These are phyloP conservation scores for Solanum chilense DNA, from an alignment of 257 asterid genomes.

Conservation along the genomic window DNA sequence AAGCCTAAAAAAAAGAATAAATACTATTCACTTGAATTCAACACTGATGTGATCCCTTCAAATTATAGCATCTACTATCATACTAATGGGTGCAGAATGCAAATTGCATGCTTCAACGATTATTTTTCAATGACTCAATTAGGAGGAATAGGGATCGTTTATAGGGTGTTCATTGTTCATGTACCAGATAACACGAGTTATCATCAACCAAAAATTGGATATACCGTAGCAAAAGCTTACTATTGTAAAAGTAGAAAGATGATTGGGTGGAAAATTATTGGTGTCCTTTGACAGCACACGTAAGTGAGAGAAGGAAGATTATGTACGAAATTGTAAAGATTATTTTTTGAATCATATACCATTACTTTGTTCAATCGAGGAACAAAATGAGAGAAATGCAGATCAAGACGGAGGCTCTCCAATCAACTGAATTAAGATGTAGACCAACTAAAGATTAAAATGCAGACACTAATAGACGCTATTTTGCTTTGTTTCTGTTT, in stretches of 20 bases:
- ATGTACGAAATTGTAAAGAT: neutral
- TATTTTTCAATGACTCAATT: no score
- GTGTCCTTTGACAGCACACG: accelerated
- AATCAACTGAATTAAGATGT: no score
- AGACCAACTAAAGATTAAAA: no score
- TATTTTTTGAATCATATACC: neutral
- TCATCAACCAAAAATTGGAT: no score
- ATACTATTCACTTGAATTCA: neutral
- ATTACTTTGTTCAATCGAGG: neutral
- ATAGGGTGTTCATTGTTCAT: neutral
- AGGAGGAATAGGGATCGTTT: neutral
- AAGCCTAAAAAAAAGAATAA: neutral
- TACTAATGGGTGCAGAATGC: neutral
- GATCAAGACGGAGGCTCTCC: no score
- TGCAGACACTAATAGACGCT: no score
- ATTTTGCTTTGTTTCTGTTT: no score
- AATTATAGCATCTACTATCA: neutral
- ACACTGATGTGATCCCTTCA: neutral
- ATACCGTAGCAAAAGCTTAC: neutral
- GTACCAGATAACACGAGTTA: neutral
- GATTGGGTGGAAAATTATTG: neutral
- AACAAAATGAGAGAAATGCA: neutral
- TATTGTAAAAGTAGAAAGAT: neutral
- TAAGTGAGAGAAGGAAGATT: neutral
- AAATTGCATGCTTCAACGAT: neutral